phyloP scores from a whole-genome alignment of 2,329 filamentous ascomycete genomes.

The Pseudocercospora musae region DNA sequence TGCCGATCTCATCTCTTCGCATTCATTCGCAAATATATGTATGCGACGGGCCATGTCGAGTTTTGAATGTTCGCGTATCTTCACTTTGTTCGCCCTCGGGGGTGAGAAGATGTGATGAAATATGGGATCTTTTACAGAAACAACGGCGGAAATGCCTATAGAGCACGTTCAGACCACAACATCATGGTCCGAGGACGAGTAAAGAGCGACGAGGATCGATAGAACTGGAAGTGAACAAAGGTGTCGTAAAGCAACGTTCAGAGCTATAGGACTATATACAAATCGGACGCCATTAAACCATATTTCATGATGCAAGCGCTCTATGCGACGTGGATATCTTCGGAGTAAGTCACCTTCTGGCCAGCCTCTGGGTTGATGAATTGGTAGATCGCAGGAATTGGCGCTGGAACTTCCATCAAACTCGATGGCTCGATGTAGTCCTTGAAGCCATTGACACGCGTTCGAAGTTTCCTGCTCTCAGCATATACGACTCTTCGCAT shows the following conservation, averaged over 20 bases:
- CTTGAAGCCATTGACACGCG: constrained; percentile 41
- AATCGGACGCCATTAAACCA: background rate
- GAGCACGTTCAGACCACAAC: too few species aligned
- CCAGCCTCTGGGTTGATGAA: constrained; percentile 23
- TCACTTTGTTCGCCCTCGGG: too few species aligned
- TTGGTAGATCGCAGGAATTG: constrained; percentile 31
- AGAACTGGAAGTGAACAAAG: background rate
- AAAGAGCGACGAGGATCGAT: background rate
- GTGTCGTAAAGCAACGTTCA: background rate
- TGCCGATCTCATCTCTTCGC: too few species aligned
- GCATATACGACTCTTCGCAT: constrained; percentile 44
- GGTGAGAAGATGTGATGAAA: too few species aligned
- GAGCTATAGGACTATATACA: background rate
- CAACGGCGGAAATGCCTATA: too few species aligned
- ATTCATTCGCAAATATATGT: too few species aligned
- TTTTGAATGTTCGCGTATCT: too few species aligned
- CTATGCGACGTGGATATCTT: constrained; percentile 10
- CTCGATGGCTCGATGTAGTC: constrained; percentile 40
- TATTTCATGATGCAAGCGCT: background rate
- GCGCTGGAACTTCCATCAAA: constrained; percentile 38
- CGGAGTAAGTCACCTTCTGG: constrained; percentile 25
- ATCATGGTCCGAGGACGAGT: too few species aligned
- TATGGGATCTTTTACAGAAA: too few species aligned
- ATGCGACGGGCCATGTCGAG: too few species aligned
- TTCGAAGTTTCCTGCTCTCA: constrained; percentile 39